Percentiles rank a stretch among this genome's conserved stretches.
phyloP scores from a whole-genome alignment of 176 grass and related monocot species.

The Puya raimondii region DNA sequence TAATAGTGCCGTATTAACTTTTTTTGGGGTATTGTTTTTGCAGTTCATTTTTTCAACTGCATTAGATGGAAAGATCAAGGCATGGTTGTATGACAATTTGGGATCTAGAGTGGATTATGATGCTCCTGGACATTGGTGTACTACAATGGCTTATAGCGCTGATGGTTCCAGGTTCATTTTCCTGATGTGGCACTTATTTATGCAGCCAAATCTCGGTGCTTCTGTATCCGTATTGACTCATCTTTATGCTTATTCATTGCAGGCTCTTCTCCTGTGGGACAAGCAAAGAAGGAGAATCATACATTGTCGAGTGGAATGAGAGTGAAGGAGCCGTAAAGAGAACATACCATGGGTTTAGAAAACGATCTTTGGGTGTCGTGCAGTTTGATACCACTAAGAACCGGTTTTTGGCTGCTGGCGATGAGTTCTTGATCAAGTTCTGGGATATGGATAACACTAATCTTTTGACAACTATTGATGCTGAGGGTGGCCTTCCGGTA shows the following conservation, averaged over 20 bases:
- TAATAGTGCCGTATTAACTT: neutral
- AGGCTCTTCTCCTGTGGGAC: conserved; percentile 99
- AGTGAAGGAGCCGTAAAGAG: conserved; percentile 95
- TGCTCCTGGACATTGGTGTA: conserved; percentile 97
- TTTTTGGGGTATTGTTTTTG: neutral
- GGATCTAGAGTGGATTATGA: conserved; percentile 99
- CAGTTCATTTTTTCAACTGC: conserved; percentile 99
- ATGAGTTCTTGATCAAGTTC: conserved; percentile 93
- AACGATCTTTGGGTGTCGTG: conserved; percentile 82
- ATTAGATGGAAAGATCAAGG: conserved; percentile 99
- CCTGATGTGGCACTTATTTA: neutral
- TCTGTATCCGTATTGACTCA: conserved; percentile 11
- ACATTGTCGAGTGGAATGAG: conserved; percentile 98
- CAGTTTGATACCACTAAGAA: conserved; percentile 96
- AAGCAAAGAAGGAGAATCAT: conserved; percentile 98
- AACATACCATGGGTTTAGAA: conserved; percentile 92
- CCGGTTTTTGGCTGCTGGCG: conserved; percentile 86
- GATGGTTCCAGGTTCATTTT: conserved; percentile 82
- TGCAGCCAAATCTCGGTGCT: neutral
- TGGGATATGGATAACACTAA: conserved; percentile 97
- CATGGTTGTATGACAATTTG: conserved; percentile 96
- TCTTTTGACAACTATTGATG: conserved; percentile 89
- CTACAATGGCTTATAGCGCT: conserved; percentile 99
- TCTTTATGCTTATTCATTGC: neutral
- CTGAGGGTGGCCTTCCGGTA: conserved; percentile 84